Evolutionary conservation across 345 rosid genomes (phyloP).

Genomic region (Aquilaria sinensis): DNA sequence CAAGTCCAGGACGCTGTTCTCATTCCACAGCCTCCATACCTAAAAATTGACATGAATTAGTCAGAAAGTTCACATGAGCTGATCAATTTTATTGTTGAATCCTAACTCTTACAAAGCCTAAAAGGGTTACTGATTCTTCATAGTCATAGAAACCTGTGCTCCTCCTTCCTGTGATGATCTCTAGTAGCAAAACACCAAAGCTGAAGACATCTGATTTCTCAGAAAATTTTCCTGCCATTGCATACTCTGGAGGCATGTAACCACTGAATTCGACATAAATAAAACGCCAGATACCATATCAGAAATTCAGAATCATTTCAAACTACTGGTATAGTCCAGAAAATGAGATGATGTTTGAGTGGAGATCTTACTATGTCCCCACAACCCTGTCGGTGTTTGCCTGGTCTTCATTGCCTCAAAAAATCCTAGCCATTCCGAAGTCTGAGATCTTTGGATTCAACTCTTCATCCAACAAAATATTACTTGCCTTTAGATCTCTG

Average conservation of each 20-base stretch:
- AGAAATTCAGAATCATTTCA: background rate
- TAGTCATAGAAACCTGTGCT: constrained; percentile 27
- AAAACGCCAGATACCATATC: background rate
- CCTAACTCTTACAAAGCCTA: constrained; percentile 26
- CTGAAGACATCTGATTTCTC: constrained; percentile 41
- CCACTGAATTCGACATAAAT: constrained; percentile 23
- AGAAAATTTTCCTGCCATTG: constrained; percentile 34
- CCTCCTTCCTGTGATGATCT: constrained; percentile 35
- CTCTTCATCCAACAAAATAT: constrained; percentile 44
- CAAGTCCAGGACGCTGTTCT: constrained; percentile 5
- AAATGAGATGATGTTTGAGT: background rate
- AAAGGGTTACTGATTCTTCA: constrained; percentile 19
- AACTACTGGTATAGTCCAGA: background rate
- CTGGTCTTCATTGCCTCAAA: constrained; percentile 28
- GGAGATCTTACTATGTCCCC: constrained; percentile 35
- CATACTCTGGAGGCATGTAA: constrained; percentile 48
- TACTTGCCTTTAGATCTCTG: constrained; percentile 43
- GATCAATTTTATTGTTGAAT: no score
- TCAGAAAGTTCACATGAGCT: background rate
- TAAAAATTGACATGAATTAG: constrained; percentile 3
- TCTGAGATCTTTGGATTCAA: constrained; percentile 42
- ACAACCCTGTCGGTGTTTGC: constrained; percentile 37
- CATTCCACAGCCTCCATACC: constrained; percentile 48
- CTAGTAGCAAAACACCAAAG: constrained; percentile 37
- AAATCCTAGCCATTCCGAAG: constrained; percentile 43